Base-by-base conservation (phyloP, 2,329 filamentous ascomycete species). In the Beauveria pseudobassiana region DNA sequence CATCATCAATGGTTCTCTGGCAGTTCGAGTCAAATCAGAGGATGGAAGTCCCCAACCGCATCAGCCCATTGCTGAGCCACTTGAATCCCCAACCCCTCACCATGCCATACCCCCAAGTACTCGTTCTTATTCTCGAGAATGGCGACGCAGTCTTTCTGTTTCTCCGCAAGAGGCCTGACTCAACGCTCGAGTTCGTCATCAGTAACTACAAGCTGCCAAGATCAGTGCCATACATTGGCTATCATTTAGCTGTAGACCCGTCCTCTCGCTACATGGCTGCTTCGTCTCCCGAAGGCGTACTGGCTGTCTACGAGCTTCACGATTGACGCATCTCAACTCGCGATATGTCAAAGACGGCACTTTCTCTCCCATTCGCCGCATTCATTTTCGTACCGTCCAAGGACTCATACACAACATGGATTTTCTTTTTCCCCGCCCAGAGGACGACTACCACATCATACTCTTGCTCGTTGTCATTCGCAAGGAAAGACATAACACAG, bases 401-500 rank as follows among this genome's bases (percentile, higher is more conserved):
- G 92, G 90, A 1, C 80, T 87, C n/a, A 90, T 98, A 61, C 80
- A 93, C 67, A 89, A 91, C 67, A 87, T 97, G 80, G 89, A 92
- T 24, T 99, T 98, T 65, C 79, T 99, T 3, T 85, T 89, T 63
- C 90, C 92, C 8, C 80, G 81, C 10, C 74, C 82, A 0, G 81
- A 85, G 59, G 87, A 93, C 63, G 80, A 85, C 10, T 79, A 87
- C 59, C 86, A 87, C 67, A 83, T 96, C 49, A 87, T 96, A n/a
- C 79, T 98, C 3, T 77, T 96, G 12, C 76, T 96, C 48, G 80
- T 88, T 20, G 68, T 84, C 18, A 73, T 81, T 57, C 76, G 74
- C 40, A 75, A 76, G 38, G 79, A 80, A 61, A 64, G 64, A 6
- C 62, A 14, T 2, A 64, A 60, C 10, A 62, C 63, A 2, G 63